Conservation (phyloP, 176 grass and related monocot species). For the Carex cristatella region DNA sequence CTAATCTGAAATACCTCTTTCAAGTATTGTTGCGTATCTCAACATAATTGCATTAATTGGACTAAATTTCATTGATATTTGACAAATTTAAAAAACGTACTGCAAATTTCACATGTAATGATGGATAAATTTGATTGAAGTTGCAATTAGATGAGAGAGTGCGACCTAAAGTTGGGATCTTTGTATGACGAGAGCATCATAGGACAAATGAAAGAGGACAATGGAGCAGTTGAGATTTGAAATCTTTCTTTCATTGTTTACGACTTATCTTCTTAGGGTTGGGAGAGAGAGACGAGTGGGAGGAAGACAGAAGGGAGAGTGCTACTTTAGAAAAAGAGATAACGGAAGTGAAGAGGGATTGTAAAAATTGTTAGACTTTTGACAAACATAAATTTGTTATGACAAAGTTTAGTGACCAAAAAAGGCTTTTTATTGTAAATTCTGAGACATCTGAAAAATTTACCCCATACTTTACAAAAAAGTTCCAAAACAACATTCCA, state of each 20-base stretch:
- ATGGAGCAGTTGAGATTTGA: neutral
- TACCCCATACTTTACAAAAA: neutral
- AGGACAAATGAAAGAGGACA: neutral
- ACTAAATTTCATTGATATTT: neutral
- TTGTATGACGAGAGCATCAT: neutral
- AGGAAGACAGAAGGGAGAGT: neutral
- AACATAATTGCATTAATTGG: neutral
- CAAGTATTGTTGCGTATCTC: neutral
- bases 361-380: neutral
- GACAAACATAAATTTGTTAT: neutral
- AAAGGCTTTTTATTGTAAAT: neutral
- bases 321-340: neutral
- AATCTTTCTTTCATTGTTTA: neutral
- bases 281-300: neutral
- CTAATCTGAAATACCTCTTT: neutral
- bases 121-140: neutral
- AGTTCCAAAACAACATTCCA: neutral
- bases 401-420: neutral
- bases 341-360: neutral
- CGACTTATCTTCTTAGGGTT: neutral
- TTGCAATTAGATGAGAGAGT: neutral
- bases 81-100: neutral
- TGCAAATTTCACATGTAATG: neutral
- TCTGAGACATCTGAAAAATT: neutral
- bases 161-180: neutral